Evolutionary conservation across 2,329 filamentous ascomycete genomes (phyloP), one percentile per base, ranked within the genome.

Genomic region (Cordyceps cicadae): DNA sequence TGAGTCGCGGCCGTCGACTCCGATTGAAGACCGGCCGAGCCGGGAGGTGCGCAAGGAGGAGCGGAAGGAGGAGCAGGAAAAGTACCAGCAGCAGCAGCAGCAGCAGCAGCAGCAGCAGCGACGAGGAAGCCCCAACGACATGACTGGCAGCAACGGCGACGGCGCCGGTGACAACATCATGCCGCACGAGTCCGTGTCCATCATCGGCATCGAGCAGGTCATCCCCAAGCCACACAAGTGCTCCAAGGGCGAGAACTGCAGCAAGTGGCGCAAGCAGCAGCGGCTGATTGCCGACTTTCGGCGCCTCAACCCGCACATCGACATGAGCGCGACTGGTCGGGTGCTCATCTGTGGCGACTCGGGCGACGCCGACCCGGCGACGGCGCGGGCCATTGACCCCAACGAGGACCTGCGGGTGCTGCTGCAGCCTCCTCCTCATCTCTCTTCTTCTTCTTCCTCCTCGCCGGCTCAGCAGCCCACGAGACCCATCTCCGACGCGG

Each of bases 201-300:
- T 96, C 66, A 91, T 96, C 39, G 92, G 89, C 32, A 96, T 96
- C 64, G 92, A 96, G 75, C 90, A 96, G 72, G 78, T 94, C 59
- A 81, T 96, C 59, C 92, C 92, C 5, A 92, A 90, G 75, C 84
- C 87, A 17, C 92, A 96, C 74, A 82, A 82, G 61, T 97, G 92
- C 75, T 85, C 85, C 51, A 96, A 95, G 72, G 92, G 92, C 51
- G 89, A 94, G 72, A 86, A 88, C 66, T 96, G 92, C 74, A 79
- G 84, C 54, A 95, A 92, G 72, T 96, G 84, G 82, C 84, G 82
- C 71, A 90, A 87, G 71, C 88, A 93, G 70, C 89, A 96, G 72
- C 83, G 86, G 39, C 82, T 90, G 72, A 83, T 96, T 53, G 84
- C 88, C 49, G 83, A 85, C 29, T 86, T 96, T 67, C 85, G 87